Evolutionary conservation across 768 basidiomycete species (phyloP).

Genomic region (Podaxis carcinomalis): DNA sequence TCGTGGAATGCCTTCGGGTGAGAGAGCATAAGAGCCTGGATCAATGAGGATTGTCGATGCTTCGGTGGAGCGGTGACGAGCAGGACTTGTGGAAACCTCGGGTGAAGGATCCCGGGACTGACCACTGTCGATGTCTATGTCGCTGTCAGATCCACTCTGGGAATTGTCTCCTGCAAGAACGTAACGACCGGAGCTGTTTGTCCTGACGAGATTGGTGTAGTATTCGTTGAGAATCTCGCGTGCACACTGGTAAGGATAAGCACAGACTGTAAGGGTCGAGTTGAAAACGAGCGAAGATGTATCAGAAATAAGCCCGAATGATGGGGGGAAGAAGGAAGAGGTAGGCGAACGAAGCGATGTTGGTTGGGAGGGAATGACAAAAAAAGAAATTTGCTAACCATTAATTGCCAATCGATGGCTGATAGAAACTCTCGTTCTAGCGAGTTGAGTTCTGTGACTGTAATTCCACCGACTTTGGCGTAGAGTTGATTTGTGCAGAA

Average conservation of each 20-base stretch:
- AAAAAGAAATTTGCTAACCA: conserved; percentile 55
- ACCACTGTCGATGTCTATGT: conserved; percentile 51
- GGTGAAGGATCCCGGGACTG: conserved; percentile 54
- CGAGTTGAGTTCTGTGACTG: conserved; percentile 85
- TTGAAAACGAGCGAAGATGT: not conserved
- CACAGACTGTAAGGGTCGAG: conserved; percentile 24
- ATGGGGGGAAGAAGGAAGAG: not conserved
- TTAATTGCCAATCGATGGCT: conserved; percentile 92
- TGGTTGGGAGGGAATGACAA: not conserved
- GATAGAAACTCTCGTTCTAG: conserved; percentile 92
- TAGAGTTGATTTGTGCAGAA: conserved; percentile 96
- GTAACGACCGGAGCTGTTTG: conserved; percentile 64
- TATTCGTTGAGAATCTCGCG: conserved; percentile 89
- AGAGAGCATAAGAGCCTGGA: conserved; percentile 23
- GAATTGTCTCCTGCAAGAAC: conserved; percentile 44
- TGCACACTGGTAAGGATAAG: conserved; percentile 62
- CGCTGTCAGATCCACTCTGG: conserved; percentile 46
- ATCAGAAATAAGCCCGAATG: not conserved
- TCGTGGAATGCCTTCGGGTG: conserved; percentile 43
- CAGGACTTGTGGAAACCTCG: conserved; percentile 22
- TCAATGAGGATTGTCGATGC: conserved; percentile 41
- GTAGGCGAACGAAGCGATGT: not conserved
- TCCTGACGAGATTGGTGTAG: conserved; percentile 89
- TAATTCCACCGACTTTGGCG: conserved; percentile 94
- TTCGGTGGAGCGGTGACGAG: conserved; percentile 28